Percentiles rank a stretch among this genome's conserved stretches.
Evolutionary conservation across 306 rosid species (phyloP).

Genomic region (Abrus precatorius): DNA sequence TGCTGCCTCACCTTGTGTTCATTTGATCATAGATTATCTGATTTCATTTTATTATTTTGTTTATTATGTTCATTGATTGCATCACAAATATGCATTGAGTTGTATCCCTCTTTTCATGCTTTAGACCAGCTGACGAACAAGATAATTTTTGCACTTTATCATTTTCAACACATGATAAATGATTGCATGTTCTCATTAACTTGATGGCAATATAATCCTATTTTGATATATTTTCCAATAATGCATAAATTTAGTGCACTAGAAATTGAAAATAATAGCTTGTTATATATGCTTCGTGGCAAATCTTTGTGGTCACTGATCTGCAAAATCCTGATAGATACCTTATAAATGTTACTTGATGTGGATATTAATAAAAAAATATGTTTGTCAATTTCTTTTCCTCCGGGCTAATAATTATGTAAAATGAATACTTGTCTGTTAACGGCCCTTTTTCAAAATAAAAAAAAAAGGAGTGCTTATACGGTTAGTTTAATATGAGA

Average conservation of each 20-base stretch:
- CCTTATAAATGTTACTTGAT: not conserved
- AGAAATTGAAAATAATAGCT: conserved; percentile 2
- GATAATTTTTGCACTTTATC: not conserved
- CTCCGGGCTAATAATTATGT: not conserved
- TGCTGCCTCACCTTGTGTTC: not conserved
- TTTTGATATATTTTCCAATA: conserved; percentile 7
- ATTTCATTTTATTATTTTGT: not conserved
- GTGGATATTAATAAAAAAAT: conserved; percentile 9
- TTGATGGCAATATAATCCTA: not conserved
- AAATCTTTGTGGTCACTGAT: not conserved
- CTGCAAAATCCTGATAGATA: not conserved
- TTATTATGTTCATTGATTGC: not conserved
- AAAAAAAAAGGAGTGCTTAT: not conserved
- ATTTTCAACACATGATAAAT: not conserved
- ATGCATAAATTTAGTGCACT: conserved; percentile 2
- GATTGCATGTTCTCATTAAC: conserved; percentile 11
- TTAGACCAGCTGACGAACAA: conserved; percentile 9
- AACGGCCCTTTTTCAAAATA: not conserved
- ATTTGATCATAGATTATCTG: not conserved
- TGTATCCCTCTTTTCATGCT: not conserved
- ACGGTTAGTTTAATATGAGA: not conserved
- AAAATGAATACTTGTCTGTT: conserved; percentile 9
- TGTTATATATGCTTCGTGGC: not conserved
- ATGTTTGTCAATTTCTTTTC: conserved; percentile 4
- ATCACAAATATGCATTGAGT: not conserved